Base-by-base conservation (phyloP, 768 basidiomycete species). In the Suillus occidentalis region DNA sequence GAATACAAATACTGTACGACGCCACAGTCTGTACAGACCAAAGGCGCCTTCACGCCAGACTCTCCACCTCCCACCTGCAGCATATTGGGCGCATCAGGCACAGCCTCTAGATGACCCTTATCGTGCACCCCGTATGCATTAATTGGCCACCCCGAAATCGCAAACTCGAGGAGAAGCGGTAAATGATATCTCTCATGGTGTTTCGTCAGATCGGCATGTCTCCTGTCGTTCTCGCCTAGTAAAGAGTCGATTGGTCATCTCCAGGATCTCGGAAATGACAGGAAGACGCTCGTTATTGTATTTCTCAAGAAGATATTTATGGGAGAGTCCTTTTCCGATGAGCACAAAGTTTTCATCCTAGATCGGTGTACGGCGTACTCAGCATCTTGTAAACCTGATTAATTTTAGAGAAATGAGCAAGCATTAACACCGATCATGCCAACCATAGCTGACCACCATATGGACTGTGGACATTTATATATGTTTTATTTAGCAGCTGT, bases 371-470 rank as follows among this genome's bases (percentile, higher is more conserved):
- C 7, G 42, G 50, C n/a, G 50, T 28, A 1, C 14, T 36, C 14
- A 37, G 75, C 66, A 68, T 82, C 80, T 66, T 81, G 80, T 9
- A 79, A 67, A 55, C 72, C 68, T n/a, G 73, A 73, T 65, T 79
- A 72, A 6, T 70, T 69, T 14, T 63, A 18, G 16, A 28, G 14
- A 28, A 28, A 52, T 28, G 50, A 28, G 25, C 16, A 18, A 16
- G 25, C 28, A 52, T 52, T 52, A 18, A 7, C 28, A 31, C 50
- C 28, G 28, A 52, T 28, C 25, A 28, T 14, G 28, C 25, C 14
- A 50, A 12, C 49, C 20, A 16, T 18, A 42, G 6, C 42, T 18
- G 42, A 18, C 42, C 42, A 45, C n/a, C 45, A 9, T 12, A n/a
- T 47, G n/a, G 45, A 45, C 43, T 45, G 20, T 47, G n/a, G 42